Percentiles rank a stretch among this genome's conserved stretches.
phyloP scores from a whole-genome alignment of 176 grass and related monocot species.

The Lolium multiflorum region DNA sequence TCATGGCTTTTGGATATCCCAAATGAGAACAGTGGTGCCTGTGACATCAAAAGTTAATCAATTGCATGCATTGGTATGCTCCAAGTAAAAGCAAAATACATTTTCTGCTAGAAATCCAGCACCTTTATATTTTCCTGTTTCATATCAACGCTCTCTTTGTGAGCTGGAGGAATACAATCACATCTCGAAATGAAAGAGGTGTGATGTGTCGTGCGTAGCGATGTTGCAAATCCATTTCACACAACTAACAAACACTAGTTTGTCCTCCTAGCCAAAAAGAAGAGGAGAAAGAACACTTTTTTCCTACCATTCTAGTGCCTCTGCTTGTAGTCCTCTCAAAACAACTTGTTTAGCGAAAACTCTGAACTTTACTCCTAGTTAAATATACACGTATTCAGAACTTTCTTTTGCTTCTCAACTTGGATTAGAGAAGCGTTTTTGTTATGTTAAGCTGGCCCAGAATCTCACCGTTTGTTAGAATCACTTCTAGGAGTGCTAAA shows the following conservation, averaged over 20 bases:
- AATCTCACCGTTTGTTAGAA: neutral
- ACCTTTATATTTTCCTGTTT: too few species aligned
- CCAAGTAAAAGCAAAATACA: too few species aligned
- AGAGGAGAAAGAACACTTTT: neutral
- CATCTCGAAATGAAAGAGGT: slow-evolving; percentile 19
- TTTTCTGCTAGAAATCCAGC: too few species aligned
- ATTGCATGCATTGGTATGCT: neutral
- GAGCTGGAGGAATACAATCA: neutral
- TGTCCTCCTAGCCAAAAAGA: neutral
- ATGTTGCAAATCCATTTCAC: neutral
- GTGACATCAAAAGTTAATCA: neutral
- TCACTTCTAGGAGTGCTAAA: neutral
- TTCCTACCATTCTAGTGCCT: neutral
- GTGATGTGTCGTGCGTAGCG: neutral
- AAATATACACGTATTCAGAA: neutral
- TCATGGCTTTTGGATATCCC: neutral
- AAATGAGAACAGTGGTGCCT: neutral
- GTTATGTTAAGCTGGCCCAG: neutral
- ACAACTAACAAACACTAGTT: neutral
- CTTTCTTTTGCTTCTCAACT: neutral
- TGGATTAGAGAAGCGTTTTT: neutral
- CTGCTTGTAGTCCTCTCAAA: neutral
- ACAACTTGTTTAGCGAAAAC: neutral
- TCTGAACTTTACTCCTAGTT: neutral
- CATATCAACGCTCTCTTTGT: too few species aligned